These are phyloP conservation scores for Candida quercuum DNA, from an alignment of 805 yeast species.

Conservation along the genomic window DNA sequence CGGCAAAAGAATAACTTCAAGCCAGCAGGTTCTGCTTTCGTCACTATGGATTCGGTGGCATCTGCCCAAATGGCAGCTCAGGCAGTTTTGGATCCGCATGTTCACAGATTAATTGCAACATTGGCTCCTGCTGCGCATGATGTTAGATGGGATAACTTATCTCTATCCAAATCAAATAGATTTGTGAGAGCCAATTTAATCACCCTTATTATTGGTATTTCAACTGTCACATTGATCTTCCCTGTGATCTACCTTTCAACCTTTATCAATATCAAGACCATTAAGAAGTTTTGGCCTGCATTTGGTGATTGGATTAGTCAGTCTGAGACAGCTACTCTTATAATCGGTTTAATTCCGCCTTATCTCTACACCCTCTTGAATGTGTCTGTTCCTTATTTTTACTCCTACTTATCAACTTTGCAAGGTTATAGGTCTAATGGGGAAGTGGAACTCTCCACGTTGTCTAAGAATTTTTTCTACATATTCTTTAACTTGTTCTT, in stretches of 20 bases:
- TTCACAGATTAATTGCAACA: conserved; percentile 72
- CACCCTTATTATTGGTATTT: conserved; percentile 33
- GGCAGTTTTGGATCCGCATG: conserved; percentile 86
- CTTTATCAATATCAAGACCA: conserved; percentile 71
- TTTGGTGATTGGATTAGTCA: conserved; percentile 62
- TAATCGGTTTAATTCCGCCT: conserved; percentile 88
- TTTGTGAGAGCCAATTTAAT: conserved; percentile 43
- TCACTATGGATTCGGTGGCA: conserved; percentile 92
- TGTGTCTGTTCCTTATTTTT: conserved; percentile 77
- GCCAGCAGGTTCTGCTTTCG: conserved; percentile 84
- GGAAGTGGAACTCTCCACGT: conserved; percentile 88
- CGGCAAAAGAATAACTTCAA: conserved; percentile 49
- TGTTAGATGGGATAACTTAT: conserved; percentile 85
- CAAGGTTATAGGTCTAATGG: conserved; percentile 92
- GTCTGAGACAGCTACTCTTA: conserved; percentile 64
- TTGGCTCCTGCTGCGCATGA: conserved; percentile 97
- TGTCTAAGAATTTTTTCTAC: conserved; percentile 90
- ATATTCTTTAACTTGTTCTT: conserved; percentile 89
- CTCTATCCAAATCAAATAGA: conserved; percentile 68
- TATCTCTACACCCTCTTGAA: conserved; percentile 84
- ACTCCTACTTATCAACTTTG: conserved; percentile 68
- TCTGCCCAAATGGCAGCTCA: conserved; percentile 97
- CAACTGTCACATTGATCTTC: conserved; percentile 69
- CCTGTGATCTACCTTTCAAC: conserved; percentile 87
- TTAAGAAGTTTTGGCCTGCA: conserved; percentile 77